These are phyloP conservation scores for Theobroma cacao DNA, from an alignment of 345 rosid genomes.

Conservation along the genomic window DNA sequence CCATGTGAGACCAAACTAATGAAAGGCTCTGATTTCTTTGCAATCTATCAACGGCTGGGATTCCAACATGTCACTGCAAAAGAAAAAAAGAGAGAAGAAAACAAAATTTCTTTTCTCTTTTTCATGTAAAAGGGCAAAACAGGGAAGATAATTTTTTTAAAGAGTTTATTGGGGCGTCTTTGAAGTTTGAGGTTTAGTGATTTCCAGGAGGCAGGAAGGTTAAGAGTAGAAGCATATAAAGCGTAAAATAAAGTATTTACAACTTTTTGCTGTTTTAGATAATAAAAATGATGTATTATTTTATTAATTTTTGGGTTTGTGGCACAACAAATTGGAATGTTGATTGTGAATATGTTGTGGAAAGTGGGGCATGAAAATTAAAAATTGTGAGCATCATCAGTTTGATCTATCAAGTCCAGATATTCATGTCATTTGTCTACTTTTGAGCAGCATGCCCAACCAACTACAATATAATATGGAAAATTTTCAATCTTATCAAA, in stretches of 20 bases:
- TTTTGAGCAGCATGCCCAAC: conserved; percentile 32
- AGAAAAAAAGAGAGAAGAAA: not conserved
- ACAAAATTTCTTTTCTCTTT: not conserved
- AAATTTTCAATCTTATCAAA: not conserved
- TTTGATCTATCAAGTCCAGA: conserved; percentile 28
- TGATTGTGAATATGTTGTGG: not conserved
- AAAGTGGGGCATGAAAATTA: conserved; percentile 20
- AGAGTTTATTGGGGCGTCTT: not conserved
- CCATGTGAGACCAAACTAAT: conserved; percentile 49
- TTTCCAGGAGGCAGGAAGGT: not conserved
- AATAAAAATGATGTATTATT: no score
- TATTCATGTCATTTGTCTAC: conserved; percentile 29
- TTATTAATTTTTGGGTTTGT: not conserved
- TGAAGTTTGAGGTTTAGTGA: not conserved
- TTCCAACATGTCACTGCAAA: not conserved
- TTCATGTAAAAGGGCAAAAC: not conserved
- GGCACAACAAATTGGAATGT: not conserved
- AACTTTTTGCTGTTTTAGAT: not conserved
- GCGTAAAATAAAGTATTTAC: not conserved
- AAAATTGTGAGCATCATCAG: conserved; percentile 29
- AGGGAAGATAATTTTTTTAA: not conserved
- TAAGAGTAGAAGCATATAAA: not conserved
- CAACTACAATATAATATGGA: not conserved
- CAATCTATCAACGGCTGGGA: conserved; percentile 15
- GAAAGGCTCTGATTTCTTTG: conserved; percentile 28